These are phyloP conservation scores for Cadophora sp. DNA, from an alignment of 2,329 filamentous ascomycete genomes.

Conservation along the genomic window DNA sequence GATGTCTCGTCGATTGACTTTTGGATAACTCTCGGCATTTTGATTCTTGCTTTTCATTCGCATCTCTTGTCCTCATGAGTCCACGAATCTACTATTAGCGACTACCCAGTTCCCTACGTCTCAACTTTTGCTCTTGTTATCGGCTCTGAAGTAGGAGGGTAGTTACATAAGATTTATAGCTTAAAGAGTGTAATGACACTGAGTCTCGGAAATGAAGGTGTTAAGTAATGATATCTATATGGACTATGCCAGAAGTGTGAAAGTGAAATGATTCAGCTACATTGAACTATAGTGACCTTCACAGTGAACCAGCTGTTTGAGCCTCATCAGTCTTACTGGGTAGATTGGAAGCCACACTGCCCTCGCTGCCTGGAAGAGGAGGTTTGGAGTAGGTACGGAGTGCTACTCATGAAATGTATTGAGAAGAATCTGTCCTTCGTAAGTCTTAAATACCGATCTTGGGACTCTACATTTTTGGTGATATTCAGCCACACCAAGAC, in stretches of 20 bases:
- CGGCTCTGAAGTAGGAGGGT: constrained; percentile 27
- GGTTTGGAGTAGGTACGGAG: no score
- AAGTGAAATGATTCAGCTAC: background rate
- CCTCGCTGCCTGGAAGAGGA: no score
- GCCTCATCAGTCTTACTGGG: no score
- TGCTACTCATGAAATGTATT: no score
- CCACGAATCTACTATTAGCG: constrained; percentile 48
- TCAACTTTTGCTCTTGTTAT: constrained; percentile 34
- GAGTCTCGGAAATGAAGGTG: constrained; percentile 16
- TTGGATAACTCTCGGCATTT: constrained; percentile 38
- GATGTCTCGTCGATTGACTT: constrained; percentile 38
- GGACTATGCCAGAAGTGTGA: background rate
- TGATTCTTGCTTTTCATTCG: constrained; percentile 41
- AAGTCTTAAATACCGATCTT: no score
- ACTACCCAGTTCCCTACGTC: constrained; percentile 44
- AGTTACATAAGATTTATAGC: constrained; percentile 33
- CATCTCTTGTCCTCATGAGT: constrained; percentile 44
- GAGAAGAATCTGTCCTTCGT: no score
- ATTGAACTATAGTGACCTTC: background rate
- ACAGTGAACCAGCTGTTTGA: no score
- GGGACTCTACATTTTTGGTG: no score
- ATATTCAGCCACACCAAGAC: no score
- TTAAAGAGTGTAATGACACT: constrained; percentile 37
- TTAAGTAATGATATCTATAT: background rate
- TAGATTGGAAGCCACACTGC: no score